Percentiles rank a stretch among this genome's conserved stretches.
These are phyloP conservation scores for Aspergillus sp. DNA, from an alignment of 2,329 filamentous ascomycete genomes.

Conservation along the genomic window DNA sequence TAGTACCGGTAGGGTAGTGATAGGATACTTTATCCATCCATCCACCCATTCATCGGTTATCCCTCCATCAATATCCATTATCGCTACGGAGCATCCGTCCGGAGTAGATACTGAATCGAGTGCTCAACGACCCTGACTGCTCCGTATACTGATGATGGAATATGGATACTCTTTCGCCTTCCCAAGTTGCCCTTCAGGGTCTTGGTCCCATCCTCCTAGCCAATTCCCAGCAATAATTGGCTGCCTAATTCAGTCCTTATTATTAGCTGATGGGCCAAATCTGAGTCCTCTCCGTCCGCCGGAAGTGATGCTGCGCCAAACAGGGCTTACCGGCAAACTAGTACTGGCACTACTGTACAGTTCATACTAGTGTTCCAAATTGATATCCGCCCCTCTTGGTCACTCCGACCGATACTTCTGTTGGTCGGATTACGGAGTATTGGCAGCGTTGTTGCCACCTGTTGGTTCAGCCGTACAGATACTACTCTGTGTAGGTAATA, in stretches of 20 bases:
- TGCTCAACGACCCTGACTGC: too few species aligned
- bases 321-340: constrained; percentile 3
- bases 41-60: neutral
- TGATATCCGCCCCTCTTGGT: constrained; percentile 6
- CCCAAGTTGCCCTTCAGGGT: too few species aligned
- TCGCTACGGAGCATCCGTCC: too few species aligned
- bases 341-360: constrained; percentile 4
- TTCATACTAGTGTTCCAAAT: constrained; percentile 12
- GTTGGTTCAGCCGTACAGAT: neutral
- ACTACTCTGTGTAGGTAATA: neutral
- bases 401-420: neutral
- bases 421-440: neutral
- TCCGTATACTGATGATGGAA: too few species aligned
- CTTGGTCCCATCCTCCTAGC: too few species aligned
- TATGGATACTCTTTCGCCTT: too few species aligned
- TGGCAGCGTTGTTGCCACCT: neutral
- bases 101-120: too few species aligned
- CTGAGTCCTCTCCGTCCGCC: neutral
- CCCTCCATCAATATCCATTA: too few species aligned
- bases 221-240: neutral
- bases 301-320: neutral
- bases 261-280: neutral
- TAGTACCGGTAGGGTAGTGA: neutral
- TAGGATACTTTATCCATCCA: neutral
- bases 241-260: neutral